phyloP scores from a whole-genome alignment of 148 eudicot species.

The Chenopodium berlandieri region DNA sequence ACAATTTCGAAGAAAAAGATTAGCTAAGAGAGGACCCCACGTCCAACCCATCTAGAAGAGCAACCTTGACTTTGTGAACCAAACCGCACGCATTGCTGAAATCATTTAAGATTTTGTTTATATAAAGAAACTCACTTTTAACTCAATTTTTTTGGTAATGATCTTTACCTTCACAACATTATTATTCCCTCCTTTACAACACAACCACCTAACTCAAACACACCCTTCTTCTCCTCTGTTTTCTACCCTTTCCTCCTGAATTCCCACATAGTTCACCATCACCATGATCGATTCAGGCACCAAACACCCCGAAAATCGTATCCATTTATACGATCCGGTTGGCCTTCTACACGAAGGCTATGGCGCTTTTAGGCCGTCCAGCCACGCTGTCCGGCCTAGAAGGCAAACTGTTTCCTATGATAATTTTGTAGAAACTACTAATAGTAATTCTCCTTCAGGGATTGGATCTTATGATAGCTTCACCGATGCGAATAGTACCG shows the following conservation, averaged over 20 bases:
- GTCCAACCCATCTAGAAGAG: slow-evolving; percentile 32
- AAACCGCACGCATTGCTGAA: slow-evolving; percentile 29
- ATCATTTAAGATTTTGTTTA: slow-evolving; percentile 15
- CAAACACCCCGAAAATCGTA: slow-evolving; percentile 30
- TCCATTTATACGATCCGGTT: slow-evolving; percentile 40
- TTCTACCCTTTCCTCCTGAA: not conserved
- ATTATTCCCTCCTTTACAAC: slow-evolving; percentile 2
- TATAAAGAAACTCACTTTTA: slow-evolving; percentile 16
- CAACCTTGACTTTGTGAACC: slow-evolving; percentile 23
- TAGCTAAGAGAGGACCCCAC: slow-evolving; percentile 10
- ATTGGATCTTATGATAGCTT: slow-evolving; percentile 26
- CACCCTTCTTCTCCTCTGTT: not conserved
- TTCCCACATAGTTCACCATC: not conserved
- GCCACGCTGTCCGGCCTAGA: slow-evolving; percentile 21
- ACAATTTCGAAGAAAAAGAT: not conserved
- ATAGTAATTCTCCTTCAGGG: slow-evolving; percentile 6
- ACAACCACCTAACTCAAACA: slow-evolving; percentile 16
- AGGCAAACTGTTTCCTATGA: slow-evolving; percentile 31
- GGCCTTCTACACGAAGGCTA: slow-evolving; percentile 29
- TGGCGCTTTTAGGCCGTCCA: slow-evolving; percentile 23
- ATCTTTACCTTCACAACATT: not conserved
- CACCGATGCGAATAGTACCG: not conserved
- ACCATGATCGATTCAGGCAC: slow-evolving; percentile 50
- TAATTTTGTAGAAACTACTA: slow-evolving; percentile 8
- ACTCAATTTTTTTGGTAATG: slow-evolving; percentile 19